phyloP scores from a whole-genome alignment of 495 filamentous ascomycete genomes.

The Hypoxylon lienhwacheense region DNA sequence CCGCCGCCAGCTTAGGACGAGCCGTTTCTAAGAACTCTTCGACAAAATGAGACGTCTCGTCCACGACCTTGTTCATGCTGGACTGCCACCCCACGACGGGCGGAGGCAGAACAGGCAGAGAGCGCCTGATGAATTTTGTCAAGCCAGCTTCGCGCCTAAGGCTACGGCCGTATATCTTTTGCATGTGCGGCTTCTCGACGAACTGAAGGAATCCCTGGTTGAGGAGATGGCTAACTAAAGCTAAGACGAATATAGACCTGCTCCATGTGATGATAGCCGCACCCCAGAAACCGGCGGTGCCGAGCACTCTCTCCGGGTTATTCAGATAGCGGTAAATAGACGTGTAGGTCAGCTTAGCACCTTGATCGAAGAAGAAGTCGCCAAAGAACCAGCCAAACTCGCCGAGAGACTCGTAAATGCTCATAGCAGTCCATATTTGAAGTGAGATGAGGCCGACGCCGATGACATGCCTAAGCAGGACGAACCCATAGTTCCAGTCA shows the following conservation, averaged over 20 bases:
- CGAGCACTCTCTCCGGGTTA: slow-evolving; percentile 93
- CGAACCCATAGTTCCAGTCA: slow-evolving; percentile 82
- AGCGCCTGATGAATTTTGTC: slow-evolving; percentile 83
- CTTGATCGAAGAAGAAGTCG: slow-evolving; percentile 93
- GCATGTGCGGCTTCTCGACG: slow-evolving; percentile 97
- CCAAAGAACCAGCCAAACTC: slow-evolving; percentile 99
- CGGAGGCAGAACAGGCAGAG: slow-evolving; percentile 86
- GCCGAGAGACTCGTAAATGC: slow-evolving; percentile 93
- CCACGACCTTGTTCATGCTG: slow-evolving; percentile 83
- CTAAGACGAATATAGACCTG: slow-evolving; percentile 77
- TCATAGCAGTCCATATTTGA: slow-evolving; percentile 89
- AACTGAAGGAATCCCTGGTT: slow-evolving; percentile 88
- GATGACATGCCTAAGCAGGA: slow-evolving; percentile 81
- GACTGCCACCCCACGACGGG: slow-evolving; percentile 71
- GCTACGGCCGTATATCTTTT: slow-evolving; percentile 88
- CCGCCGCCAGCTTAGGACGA: slow-evolving; percentile 82
- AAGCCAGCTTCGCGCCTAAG: slow-evolving; percentile 86
- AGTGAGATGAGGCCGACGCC: slow-evolving; percentile 79
- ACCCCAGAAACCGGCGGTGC: slow-evolving; percentile 95
- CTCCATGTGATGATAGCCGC: slow-evolving; percentile 90
- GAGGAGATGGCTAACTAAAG: slow-evolving; percentile 80
- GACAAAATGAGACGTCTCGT: slow-evolving; percentile 80
- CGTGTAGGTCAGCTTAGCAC: slow-evolving; percentile 86
- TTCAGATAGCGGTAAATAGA: slow-evolving; percentile 98
- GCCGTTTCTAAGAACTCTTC: slow-evolving; percentile 89